Percentiles rank a stretch among this genome's conserved stretches.
These are phyloP conservation scores for Suhomyces xylopsoci DNA, from an alignment of 805 yeast species.

Conservation along the genomic window DNA sequence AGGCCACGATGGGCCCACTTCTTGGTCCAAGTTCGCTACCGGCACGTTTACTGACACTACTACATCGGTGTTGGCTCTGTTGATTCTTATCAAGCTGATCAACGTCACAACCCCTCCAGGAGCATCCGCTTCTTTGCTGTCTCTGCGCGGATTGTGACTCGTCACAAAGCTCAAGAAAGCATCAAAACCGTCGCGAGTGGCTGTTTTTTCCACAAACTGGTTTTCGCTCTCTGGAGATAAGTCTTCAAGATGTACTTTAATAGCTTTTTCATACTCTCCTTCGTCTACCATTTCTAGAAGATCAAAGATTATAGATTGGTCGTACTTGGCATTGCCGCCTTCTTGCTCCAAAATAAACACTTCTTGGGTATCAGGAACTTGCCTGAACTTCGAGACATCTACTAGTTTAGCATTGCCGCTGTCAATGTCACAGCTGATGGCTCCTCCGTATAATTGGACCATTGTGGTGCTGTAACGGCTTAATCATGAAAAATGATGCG, in stretches of 20 bases:
- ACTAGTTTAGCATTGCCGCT: constrained; percentile 38
- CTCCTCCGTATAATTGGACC: constrained; percentile 67
- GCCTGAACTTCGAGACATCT: constrained; percentile 78
- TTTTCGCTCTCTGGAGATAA: constrained; percentile 32
- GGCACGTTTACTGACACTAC: constrained; percentile 61
- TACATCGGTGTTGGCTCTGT: constrained; percentile 55
- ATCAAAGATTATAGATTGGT: constrained; percentile 64
- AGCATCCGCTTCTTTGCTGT: constrained; percentile 10
- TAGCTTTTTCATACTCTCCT: constrained; percentile 37
- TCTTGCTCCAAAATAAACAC: constrained; percentile 59
- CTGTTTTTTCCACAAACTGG: constrained; percentile 8
- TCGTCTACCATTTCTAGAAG: constrained; percentile 51
- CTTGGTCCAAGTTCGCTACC: constrained; percentile 6
- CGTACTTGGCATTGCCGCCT: constrained; percentile 26
- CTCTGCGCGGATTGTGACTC: constrained; percentile 10
- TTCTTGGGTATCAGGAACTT: constrained; percentile 92
- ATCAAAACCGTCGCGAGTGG: constrained; percentile 2
- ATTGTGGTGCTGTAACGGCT: neutral
- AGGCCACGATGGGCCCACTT: constrained; percentile 2
- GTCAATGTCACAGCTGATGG: constrained; percentile 45
- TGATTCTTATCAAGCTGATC: constrained; percentile 55
- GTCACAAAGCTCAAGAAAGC: constrained; percentile 3
- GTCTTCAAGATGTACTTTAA: constrained; percentile 55
- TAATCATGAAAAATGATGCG: neutral
- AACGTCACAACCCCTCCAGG: constrained; percentile 41